Evolutionary conservation across 768 basidiomycete species (phyloP), one percentile per base, ranked within the genome.

Genomic region (Russula olivacea): DNA sequence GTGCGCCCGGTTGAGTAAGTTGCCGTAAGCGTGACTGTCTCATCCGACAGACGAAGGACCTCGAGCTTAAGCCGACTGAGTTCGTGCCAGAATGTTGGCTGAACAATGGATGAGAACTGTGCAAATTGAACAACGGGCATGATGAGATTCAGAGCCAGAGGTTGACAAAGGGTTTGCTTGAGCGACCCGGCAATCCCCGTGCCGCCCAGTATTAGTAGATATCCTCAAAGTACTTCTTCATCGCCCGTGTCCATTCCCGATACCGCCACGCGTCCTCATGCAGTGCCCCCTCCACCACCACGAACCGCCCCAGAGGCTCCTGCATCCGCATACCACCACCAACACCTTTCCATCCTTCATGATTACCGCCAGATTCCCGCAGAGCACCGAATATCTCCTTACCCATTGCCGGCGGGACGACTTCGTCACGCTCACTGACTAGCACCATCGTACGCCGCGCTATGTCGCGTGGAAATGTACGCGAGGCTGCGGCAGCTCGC

Each of bases 21-120:
- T 2, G 81, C 95, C 3, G 73, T 69, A 52, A 96, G 74, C 1
- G 85, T 74, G 10, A 92, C 69, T 0, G 84, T 79, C 3, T 82
- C 83, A 64, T 95, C 89, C 2, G 88, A 88, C 28, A 98, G 82
- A 64, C 85, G 85, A 47, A 95, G 83, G 15, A 91, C 85, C 72
- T 98, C 93, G 70, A 99, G 85, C 80, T 99, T 99, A 75, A 93
- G 75, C 32, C 81, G 76, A 1, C 91, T 90, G 45, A 99, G 87
- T 56, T 87, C 83, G 68, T 96, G 90, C 94, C 95, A 99, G 74
- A 98, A 93, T 2, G 85, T 80, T 0, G 97, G 95, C 65, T 93
- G 87, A 2, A 97, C 89, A 49, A 90, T 80, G 9, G 93, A 93
- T 5, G 87, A 79, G 69, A 98, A 86, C 0, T 95, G 94, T 48